Evolutionary conservation across 169 alveolate species (phyloP), one percentile per base, ranked within the genome.

Genomic region (Cryptosporidium ryanae): DNA sequence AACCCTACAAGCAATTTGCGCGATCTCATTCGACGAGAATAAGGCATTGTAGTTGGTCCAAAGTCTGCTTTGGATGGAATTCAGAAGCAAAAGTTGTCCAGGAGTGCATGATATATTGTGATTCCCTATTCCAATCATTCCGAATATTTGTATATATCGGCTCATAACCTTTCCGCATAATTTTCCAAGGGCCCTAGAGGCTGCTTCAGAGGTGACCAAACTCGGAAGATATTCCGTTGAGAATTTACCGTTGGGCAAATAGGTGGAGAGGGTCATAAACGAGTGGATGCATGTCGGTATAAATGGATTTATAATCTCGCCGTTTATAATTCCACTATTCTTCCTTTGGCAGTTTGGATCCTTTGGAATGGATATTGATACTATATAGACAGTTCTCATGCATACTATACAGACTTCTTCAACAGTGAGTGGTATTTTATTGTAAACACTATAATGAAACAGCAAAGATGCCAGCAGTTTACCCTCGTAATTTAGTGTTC

Each of bases 101-200:
- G 71, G 68, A 48, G 48, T 76, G n/a, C 87, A 76, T 18, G 68
- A 55, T 13, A 76, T 38, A 0, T 65, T 32, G 31, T 68, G 66
- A 27, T 76, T 55, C 27, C 71, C 87, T 17, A 76, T 76, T n/a
- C 87, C 71, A 61, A 76, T 76, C 68, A 61, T 76, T 12, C 87
- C 87, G 21, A 76, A 76, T 13, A 76, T 76, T 4, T 57, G 44
- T 38, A 76, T 61, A 21, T 59, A 76, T 15, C 18, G 57, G 31
- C 46, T 55, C 87, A 76, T 76, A 7, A 65, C 63, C 10, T 76
- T 76, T n/a, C 87, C 65, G 27, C 87, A 76, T 59, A 76, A 29
- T 32, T 38, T 76, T 6, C 76, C 87, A 29, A 76, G 63, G 5
- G 71, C 71, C 27, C 63, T 76, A 15, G 87, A 32, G 8, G 87